These are phyloP conservation scores for Hypoxylon trugodes DNA, from an alignment of 495 filamentous ascomycete genomes.

Conservation along the genomic window DNA sequence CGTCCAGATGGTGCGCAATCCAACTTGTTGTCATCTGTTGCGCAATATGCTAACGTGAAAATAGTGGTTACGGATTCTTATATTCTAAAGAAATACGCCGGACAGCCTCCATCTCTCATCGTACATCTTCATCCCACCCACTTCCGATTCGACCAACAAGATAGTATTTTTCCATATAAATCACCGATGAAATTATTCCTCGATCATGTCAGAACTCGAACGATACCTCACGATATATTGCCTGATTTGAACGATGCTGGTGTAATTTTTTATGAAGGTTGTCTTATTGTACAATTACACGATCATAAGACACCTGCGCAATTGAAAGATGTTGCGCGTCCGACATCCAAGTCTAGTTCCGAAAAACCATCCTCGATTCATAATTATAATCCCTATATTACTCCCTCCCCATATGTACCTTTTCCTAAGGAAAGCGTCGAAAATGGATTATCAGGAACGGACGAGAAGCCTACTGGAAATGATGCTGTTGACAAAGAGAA, in stretches of 20 bases:
- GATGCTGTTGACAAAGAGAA: constrained; percentile 55
- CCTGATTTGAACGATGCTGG: constrained; percentile 67
- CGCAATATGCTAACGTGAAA: background rate
- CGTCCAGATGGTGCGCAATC: constrained; percentile 55
- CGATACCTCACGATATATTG: constrained; percentile 63
- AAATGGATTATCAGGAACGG: constrained; percentile 46
- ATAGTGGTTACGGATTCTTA: constrained; percentile 74
- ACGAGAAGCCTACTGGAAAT: constrained; percentile 41
- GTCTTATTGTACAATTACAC: constrained; percentile 90
- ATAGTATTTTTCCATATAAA: constrained; percentile 88
- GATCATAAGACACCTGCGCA: constrained; percentile 78
- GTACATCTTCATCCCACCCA: constrained; percentile 85
- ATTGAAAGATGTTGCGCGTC: constrained; percentile 64
- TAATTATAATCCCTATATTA: constrained; percentile 86
- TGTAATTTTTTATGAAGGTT: constrained; percentile 93
- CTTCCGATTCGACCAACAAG: constrained; percentile 94
- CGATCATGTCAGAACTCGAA: constrained; percentile 66
- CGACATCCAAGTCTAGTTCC: constrained; percentile 65
- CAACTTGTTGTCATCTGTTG: constrained; percentile 4
- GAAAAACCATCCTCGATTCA: constrained; percentile 82
- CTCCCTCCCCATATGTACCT: constrained; percentile 84
- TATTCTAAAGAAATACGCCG: constrained; percentile 83
- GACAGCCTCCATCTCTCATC: constrained; percentile 78
- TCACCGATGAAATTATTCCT: constrained; percentile 89
- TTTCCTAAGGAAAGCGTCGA: constrained; percentile 69